Conservation (phyloP, 75 land plant genomes). For the Pinus albicaulis region DNA sequence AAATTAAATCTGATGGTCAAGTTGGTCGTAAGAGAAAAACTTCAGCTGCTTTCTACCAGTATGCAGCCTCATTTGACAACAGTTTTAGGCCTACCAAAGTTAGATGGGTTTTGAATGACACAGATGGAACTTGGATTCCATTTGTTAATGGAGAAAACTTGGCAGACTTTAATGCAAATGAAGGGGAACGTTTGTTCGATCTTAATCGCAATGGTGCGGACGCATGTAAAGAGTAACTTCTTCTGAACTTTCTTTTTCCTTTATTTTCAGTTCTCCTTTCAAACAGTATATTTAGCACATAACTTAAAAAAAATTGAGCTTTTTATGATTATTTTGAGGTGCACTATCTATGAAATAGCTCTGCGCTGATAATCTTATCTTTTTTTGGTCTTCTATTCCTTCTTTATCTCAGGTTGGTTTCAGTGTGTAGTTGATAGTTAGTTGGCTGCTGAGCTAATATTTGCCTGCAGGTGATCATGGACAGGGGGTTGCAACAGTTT, state of each 20-base stretch:
- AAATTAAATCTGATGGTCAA: constrained; percentile 1
- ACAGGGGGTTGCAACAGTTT: constrained; percentile 3
- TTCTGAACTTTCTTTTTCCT: constrained; percentile 11
- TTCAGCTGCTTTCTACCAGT: neutral
- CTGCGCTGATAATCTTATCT: no score
- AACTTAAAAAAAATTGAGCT: neutral
- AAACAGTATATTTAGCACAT: neutral
- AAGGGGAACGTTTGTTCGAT: constrained; percentile 5
- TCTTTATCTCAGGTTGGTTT: no score
- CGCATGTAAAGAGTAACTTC: constrained; percentile 14
- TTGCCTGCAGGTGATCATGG: constrained; percentile 9
- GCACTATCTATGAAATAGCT: no score
- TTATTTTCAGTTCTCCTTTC: neutral
- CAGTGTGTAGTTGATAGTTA: neutral
- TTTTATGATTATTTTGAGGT: no score
- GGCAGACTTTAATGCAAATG: neutral
- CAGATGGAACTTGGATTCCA: constrained; percentile 7
- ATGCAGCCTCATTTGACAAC: constrained; percentile 1
- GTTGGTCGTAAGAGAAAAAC: constrained; percentile 3
- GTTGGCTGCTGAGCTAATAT: constrained; percentile 4
- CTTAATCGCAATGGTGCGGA: constrained; percentile 9
- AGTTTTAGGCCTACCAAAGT: constrained; percentile 9
- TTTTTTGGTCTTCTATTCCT: no score
- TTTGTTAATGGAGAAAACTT: constrained; percentile 5
- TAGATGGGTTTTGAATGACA: constrained; percentile 9